Evolutionary conservation across 768 basidiomycete species (phyloP), one percentile per base, ranked within the genome.

Genomic region (Xerocomus spinulosus): DNA sequence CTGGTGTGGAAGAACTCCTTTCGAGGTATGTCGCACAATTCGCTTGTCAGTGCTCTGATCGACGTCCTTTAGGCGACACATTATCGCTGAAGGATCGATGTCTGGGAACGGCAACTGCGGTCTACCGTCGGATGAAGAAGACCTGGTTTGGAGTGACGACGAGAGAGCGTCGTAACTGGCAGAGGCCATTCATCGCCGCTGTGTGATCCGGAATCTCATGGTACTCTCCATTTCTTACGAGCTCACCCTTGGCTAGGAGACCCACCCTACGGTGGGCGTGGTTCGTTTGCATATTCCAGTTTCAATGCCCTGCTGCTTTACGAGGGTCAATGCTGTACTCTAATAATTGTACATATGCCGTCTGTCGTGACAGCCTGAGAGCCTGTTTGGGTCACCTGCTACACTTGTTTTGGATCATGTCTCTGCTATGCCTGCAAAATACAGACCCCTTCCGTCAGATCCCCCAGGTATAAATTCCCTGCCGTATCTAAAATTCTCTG

Each of bases 1-100:
- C 75, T n/a, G 85, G 82, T 21, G 59, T 90, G 0, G 83, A 87
- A 52, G 85, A 86, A 36, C 68, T 87, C 7, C 71, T 90, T 14
- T 72, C 75, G 57, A 79, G 73, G 86, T 87, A 51, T 46, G 36
- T 36, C 39, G 35, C 23, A 38, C 9, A 37, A 29, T 9, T 21
- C 41, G 13, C 0, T 17, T 20, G 20, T 41, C n/a, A 2, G 17
- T 13, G 20, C 30, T 10, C 26, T 54, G 18, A 49, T 29, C 3
- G 15, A n/a, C 0, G 4, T 34, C 26, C 17, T 4, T 8, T 18
- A 66, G 64, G 32, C 66, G 64, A 25, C 67, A 66, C 38, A 54
- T 66, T 28, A 57, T 66, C 28, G 5, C 48, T 17, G 53, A 54
- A 6, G 44, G 9, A 13, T 15, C 54, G 3, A 23, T 26, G 6